A percentile compares a stretch with the other conserved stretches of the same genome.
Conservation (phyloP, 176 grass and related monocot genomes). For the Triticum aestivum region DNA sequence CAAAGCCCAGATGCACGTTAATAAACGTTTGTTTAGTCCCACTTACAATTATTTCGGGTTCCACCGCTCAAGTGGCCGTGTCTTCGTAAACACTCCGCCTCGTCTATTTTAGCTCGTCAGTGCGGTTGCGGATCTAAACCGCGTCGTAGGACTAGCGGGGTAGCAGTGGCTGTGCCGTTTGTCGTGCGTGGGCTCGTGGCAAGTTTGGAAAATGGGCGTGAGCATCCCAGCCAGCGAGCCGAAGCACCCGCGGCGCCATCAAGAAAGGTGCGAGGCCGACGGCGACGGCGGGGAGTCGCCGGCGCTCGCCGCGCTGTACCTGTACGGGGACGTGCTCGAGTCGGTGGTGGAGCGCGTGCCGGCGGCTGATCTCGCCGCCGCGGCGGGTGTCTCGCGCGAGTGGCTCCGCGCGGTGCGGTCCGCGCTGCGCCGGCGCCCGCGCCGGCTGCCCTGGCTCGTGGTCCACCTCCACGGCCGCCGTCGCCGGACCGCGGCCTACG, state of each 20-base stretch:
- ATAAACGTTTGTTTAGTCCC: background rate
- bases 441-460: constrained; percentile 68
- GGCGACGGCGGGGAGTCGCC: background rate
- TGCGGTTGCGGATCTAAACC: background rate
- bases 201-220: constrained; percentile 7
- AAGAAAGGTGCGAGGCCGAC: background rate
- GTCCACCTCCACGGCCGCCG: constrained; percentile 42
- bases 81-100: background rate
- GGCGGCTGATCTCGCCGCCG: constrained; percentile 54
- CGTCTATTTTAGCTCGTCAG: constrained; percentile 3
- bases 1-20: background rate
- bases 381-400: constrained; percentile 65
- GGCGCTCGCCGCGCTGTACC: constrained; percentile 31
- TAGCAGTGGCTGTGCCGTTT: background rate
- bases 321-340: constrained; percentile 84
- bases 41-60: background rate
- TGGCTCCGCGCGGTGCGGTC: constrained; percentile 72
- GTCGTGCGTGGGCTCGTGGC: background rate
- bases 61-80: background rate
- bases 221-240: background rate
- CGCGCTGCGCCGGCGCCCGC: constrained; percentile 46
- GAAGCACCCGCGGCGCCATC: constrained; percentile 1
- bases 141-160: background rate
- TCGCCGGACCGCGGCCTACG: constrained; percentile 37
- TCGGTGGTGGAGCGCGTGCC: constrained; percentile 56